A percentile compares a stretch with the other conserved stretches of the same genome.
phyloP scores from a whole-genome alignment of 306 rosid genomes.

The Hippophae gyantsensis region DNA sequence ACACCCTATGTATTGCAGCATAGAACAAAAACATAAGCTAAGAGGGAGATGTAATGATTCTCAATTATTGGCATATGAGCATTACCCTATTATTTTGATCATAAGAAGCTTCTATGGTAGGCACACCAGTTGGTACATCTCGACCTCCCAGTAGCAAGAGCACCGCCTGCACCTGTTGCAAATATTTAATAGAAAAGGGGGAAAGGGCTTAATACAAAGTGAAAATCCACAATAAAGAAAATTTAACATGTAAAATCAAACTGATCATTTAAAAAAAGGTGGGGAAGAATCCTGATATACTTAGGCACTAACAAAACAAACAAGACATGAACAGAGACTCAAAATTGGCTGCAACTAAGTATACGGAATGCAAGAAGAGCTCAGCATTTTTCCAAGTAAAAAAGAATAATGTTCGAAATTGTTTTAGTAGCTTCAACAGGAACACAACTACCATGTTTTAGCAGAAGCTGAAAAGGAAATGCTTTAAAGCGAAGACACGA shows the following conservation, averaged over 20 bases:
- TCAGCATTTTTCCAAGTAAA: neutral
- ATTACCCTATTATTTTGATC: constrained; percentile 63
- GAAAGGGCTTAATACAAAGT: neutral
- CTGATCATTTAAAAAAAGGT: constrained; percentile 7
- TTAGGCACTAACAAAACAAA: neutral
- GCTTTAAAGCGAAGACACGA: too few species aligned
- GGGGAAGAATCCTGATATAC: neutral
- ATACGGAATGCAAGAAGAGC: neutral
- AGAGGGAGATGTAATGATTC: constrained; percentile 21
- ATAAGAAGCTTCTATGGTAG: constrained; percentile 46
- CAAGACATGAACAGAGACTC: constrained; percentile 1
- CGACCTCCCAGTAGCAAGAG: constrained; percentile 80
- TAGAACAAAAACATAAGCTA: constrained; percentile 22
- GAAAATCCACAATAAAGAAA: neutral
- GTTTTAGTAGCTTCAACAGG: neutral
- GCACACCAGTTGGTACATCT: constrained; percentile 44
- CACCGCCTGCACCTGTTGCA: constrained; percentile 83
- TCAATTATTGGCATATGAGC: constrained; percentile 15
- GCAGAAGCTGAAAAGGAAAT: too few species aligned
- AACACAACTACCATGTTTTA: too few species aligned
- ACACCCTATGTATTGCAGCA: constrained; percentile 43
- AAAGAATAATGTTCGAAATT: neutral
- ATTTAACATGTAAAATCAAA: constrained; percentile 13
- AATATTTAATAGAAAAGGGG: constrained; percentile 6
- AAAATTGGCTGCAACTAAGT: neutral